Evolutionary conservation across 78 protist genomes (phyloP).

Genomic region (Andalucia godoyi): DNA sequence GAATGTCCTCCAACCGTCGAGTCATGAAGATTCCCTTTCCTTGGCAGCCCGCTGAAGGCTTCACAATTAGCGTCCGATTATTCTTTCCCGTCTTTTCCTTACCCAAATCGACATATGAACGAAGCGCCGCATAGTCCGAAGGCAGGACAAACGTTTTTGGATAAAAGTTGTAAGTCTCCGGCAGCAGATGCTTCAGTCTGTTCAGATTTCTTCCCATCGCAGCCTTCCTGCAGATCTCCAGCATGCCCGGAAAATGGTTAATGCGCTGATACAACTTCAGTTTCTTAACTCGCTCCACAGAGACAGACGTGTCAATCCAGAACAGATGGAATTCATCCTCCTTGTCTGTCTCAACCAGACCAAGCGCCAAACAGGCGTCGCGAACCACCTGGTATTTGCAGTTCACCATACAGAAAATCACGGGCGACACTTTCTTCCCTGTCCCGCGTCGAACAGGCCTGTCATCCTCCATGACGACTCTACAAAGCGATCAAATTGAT

Average conservation of each 20-base stretch:
- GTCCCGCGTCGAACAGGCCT: too few relatives aligned
- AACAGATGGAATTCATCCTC: background rate
- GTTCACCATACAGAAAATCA: too few relatives aligned
- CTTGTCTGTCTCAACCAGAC: too few relatives aligned
- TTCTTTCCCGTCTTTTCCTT: background rate
- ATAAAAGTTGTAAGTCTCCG: background rate
- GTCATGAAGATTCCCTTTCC: conserved; percentile 25
- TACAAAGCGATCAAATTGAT: too few relatives aligned
- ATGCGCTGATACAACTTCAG: background rate
- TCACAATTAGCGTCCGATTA: background rate
- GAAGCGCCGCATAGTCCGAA: background rate
- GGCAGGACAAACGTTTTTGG: conserved; percentile 11
- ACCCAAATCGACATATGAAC: background rate
- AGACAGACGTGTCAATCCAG: conserved; percentile 14
- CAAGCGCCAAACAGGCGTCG: too few relatives aligned
- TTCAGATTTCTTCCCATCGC: background rate
- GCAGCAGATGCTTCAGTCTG: background rate
- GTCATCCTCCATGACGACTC: too few relatives aligned
- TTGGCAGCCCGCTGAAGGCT: conserved; percentile 23
- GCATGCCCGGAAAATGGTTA: conserved; percentile 37
- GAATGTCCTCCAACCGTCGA: background rate
- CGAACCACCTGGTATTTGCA: too few relatives aligned
- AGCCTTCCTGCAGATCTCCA: conserved; percentile 1
- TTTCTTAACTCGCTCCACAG: background rate
- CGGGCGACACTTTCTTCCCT: too few relatives aligned